Base-by-base conservation (phyloP, 2,329 filamentous ascomycete genomes). In the Exophiala alcalophila region DNA sequence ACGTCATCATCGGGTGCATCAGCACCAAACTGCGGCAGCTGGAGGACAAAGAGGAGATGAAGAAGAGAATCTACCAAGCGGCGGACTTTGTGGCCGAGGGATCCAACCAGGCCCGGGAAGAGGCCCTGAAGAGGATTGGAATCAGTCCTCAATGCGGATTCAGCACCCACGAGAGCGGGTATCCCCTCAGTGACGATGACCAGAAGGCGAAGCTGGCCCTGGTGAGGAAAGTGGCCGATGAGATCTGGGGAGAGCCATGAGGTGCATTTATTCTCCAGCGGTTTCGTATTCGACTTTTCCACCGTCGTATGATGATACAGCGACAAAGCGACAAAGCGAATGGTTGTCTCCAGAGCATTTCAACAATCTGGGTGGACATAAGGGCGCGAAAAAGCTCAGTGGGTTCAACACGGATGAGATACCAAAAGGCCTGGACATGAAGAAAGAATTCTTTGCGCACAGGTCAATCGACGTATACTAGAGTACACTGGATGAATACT, bases 61-160 rank as follows among this genome's bases (percentile, higher is more conserved):
- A 78, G 66, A 56, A 65, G 50, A 66, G 73, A 31, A 68, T 81
- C 14, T 65, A 70, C 50, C 66, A 67, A 53, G 78, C 78, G 0
- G 83, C 81, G 0, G 76, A 82, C 15, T 78, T 77, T 58, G 72
- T 87, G 10, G 80, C 81, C 2, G 70, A 81, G 62, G 83, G 82
- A 0, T 76, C 69, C 19, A 74, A 74, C 2, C 69, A 82, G 65
- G 77, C 68, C 1, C 68, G 67, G 36, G 75, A 84, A 59, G 77
- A 86, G 61, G 81, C 81, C 0, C 65, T 87, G 11, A 73, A 81
- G 65, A 73, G 78, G 47, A 65, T 86, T 31, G 70, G 70, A 34
- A 70, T 84, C 12, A 80, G 76, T 57, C 81, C 81, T 0, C 81
- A 84, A 63, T 83, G 79, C 59, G 80, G 79, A 9, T 82, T 83